Evolutionary conservation across 2,329 filamentous ascomycete species (phyloP), one percentile per base, ranked within the genome.

Genomic region (Penicillium sp.): DNA sequence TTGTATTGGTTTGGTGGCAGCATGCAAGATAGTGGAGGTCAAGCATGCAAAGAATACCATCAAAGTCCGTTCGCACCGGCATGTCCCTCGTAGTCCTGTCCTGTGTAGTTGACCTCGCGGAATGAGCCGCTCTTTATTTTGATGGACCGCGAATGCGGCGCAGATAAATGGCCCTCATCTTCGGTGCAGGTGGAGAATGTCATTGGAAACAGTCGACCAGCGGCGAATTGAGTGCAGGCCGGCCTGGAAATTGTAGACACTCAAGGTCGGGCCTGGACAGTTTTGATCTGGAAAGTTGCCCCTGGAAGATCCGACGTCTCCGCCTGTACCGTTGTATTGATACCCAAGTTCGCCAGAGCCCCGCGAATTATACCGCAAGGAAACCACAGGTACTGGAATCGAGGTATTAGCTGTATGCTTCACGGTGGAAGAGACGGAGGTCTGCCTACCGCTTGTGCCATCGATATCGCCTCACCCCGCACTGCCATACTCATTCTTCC

Each of bases 251-350:
- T 28, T 30, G 14, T 18, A n/a, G 18, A 11, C 24, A 14, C 20
- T 79, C 77, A 88, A 66, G 82, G 74, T 74, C 90, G 90, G 28
- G 81, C 73, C 24, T 84, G 81, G 46, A 87, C 77, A 35, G 89
- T 94, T 76, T 95, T 95, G 70, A 99, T 96, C 75, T 99, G 94
- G 71, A 99, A 99, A 0, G 92, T 90, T 31, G 92, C 94, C 5
- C 83, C 83, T 0, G 94, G 94, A 48, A 99, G 78, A 69, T 95
- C 92, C 50, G 80, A 87, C 48, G 88, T 89, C 74, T 96, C 94
- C 4, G 91, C 94, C 63, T 95, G 89, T 1, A 99, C 92, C 1
- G 87, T 95, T 9, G 92, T 92, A 63, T 86, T 87, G 63, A 97
- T 91, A 5, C 92, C 94, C 77, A 99, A 79, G 45, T 88, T 91